Percentiles rank a stretch among this genome's conserved stretches.
Evolutionary conservation across 2,329 filamentous ascomycete species (phyloP).

Genomic region (Alternaria sp.): DNA sequence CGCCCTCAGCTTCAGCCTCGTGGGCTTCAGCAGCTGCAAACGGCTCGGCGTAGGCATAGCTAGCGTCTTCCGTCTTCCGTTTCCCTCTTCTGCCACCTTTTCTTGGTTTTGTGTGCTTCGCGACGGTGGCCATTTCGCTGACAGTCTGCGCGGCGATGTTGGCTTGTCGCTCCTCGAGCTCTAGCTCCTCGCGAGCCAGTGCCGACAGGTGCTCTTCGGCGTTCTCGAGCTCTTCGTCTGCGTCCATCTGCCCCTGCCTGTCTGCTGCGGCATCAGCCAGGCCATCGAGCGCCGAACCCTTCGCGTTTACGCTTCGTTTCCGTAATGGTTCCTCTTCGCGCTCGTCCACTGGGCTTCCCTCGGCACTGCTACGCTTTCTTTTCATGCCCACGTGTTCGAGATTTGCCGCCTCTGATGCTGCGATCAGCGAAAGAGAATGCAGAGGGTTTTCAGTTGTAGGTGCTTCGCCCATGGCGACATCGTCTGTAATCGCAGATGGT

Average conservation of each 20-base stretch:
- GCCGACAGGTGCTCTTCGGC: constrained; percentile 44
- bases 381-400: constrained; percentile 48
- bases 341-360: constrained; percentile 48
- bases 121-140: constrained; percentile 43
- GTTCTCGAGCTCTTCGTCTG: constrained; percentile 61
- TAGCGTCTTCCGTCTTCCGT: constrained; percentile 57
- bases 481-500: constrained; percentile 28
- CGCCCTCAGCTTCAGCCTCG: constrained; percentile 58
- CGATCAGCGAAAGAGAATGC: constrained; percentile 40
- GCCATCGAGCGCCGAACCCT: constrained; percentile 32
- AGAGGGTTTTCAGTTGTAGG: constrained; percentile 31
- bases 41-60: constrained; percentile 45
- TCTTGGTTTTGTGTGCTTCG: constrained; percentile 45
- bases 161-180: constrained; percentile 44
- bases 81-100: constrained; percentile 54
- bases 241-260: constrained; percentile 35
- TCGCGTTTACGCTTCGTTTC: constrained; percentile 43
- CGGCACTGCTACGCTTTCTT: constrained; percentile 53
- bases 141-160: constrained; percentile 42
- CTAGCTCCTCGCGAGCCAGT: constrained; percentile 39
- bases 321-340: constrained; percentile 45
- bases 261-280: constrained; percentile 39
- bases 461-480: constrained; percentile 21
- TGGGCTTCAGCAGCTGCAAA: constrained; percentile 69
- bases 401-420: constrained; percentile 40